Evolutionary conservation across 2,329 filamentous ascomycete species (phyloP).

Genomic region (Cyanodermella asteris): DNA sequence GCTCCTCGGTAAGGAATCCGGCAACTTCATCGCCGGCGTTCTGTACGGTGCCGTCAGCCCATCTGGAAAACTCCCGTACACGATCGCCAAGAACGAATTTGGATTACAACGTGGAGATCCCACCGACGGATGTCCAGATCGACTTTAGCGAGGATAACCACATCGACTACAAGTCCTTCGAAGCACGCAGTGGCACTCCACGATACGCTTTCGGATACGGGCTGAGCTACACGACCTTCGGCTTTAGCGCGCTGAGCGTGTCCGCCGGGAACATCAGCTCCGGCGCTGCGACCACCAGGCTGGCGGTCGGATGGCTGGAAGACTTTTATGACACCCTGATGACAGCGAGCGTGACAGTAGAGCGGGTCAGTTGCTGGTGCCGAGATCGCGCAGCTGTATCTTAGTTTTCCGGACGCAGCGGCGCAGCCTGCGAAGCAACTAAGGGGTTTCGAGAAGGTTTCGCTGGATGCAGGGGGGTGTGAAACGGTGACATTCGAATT

Average conservation of each 20-base stretch:
- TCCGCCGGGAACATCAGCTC: conserved; percentile 33
- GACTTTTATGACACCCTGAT: not conserved
- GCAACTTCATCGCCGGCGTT: conserved; percentile 58
- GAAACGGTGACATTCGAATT: conserved; percentile 34
- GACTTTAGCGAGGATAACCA: conserved; percentile 67
- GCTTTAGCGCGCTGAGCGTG: conserved; percentile 44
- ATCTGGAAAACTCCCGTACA: conserved; percentile 71
- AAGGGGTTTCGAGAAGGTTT: conserved; percentile 51
- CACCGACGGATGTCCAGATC: conserved; percentile 39
- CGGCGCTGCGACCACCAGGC: conserved; percentile 53
- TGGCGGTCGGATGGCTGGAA: conserved; percentile 17
- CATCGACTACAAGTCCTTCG: conserved; percentile 78
- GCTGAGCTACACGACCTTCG: conserved; percentile 58
- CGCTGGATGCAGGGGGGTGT: conserved; percentile 31
- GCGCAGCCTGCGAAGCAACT: conserved; percentile 39
- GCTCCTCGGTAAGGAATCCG: conserved; percentile 69
- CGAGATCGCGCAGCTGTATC: conserved; percentile 39
- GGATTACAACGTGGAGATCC: conserved; percentile 49
- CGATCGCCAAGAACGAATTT: conserved; percentile 47
- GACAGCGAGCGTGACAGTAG: too few relatives aligned
- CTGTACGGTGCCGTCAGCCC: conserved; percentile 59
- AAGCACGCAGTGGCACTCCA: conserved; percentile 50
- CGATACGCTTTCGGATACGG: conserved; percentile 77
- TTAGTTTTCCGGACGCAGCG: conserved; percentile 24
- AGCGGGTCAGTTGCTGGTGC: too few relatives aligned